phyloP scores from a whole-genome alignment of 2,329 filamentous ascomycete species.

The Arthroderma uncinatum region DNA sequence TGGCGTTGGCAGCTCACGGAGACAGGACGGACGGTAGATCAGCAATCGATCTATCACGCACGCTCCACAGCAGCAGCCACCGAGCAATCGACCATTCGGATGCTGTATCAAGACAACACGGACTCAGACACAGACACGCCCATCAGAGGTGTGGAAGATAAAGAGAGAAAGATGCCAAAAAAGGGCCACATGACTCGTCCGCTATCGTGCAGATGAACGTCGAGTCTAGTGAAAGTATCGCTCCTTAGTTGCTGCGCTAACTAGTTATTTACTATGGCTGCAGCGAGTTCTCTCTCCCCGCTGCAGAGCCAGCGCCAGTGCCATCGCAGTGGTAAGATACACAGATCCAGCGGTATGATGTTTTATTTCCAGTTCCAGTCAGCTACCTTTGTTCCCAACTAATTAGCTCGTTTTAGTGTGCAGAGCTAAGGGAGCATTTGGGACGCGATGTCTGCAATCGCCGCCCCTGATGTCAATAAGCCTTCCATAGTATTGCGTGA shows the following conservation, averaged over 20 bases:
- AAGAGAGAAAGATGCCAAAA: not conserved
- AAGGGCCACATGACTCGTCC: not conserved
- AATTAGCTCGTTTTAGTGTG: not conserved
- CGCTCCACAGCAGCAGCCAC: constrained; percentile 1
- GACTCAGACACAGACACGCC: not conserved
- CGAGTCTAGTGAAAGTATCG: not conserved
- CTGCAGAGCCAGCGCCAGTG: not conserved
- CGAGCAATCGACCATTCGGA: constrained; percentile 1
- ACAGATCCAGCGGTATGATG: not conserved
- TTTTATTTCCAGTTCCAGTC: not conserved
- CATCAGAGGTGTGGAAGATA: not conserved
- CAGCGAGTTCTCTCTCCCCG: not conserved
- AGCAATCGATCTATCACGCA: not conserved
- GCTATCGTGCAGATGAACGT: not conserved
- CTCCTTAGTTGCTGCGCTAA: not conserved
- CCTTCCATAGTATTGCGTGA: too few species aligned
- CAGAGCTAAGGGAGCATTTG: not conserved
- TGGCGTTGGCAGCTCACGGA: not conserved
- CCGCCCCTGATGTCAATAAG: too few species aligned
- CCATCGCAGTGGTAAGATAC: not conserved
- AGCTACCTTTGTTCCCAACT: not conserved
- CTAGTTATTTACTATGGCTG: not conserved
- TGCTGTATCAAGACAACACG: not conserved
- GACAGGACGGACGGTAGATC: not conserved
- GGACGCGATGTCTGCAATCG: not conserved